These are phyloP conservation scores for Raphanus hybrid DNA, from an alignment of 441 rosid species.

Conservation along the genomic window DNA sequence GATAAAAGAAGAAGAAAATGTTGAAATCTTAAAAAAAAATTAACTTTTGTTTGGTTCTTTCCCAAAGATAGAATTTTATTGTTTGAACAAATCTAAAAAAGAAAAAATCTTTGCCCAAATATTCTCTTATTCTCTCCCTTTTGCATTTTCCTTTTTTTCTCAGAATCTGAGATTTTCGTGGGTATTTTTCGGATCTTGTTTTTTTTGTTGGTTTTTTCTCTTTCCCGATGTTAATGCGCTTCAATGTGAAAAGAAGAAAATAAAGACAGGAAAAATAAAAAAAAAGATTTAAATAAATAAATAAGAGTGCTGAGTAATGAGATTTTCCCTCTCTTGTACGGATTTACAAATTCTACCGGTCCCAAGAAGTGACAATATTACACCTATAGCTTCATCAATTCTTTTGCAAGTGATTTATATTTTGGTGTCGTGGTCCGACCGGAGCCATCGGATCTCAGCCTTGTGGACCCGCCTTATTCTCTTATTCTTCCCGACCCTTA, in stretches of 20 bases:
- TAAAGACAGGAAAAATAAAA: not conserved
- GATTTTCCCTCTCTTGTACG: constrained; percentile 48
- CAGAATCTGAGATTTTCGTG: constrained; percentile 45
- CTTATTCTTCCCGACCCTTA: not conserved
- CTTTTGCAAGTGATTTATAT: constrained; percentile 36
- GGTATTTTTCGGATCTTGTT: constrained; percentile 53
- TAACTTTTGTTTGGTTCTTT: not conserved
- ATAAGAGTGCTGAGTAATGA: constrained; percentile 33
- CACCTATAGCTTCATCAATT: constrained; percentile 27
- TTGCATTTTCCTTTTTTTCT: constrained; percentile 36
- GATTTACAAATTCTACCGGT: constrained; percentile 37
- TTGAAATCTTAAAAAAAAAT: constrained; percentile 36
- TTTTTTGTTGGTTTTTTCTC: not conserved
- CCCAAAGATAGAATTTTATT: constrained; percentile 28
- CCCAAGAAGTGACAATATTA: constrained; percentile 20
- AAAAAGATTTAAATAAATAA: constrained; percentile 7
- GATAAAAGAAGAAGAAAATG: constrained; percentile 24
- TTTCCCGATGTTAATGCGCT: constrained; percentile 19
- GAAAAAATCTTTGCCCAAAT: constrained; percentile 37
- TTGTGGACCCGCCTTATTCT: constrained; percentile 17
- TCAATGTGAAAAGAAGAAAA: constrained; percentile 48
- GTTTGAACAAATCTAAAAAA: constrained; percentile 41
- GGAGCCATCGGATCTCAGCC: constrained; percentile 28
- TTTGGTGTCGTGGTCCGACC: not conserved
- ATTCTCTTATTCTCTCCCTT: constrained; percentile 47